These are phyloP conservation scores for Fusarium duplospermum DNA, from an alignment of 2,329 filamentous ascomycete species.

Conservation along the genomic window DNA sequence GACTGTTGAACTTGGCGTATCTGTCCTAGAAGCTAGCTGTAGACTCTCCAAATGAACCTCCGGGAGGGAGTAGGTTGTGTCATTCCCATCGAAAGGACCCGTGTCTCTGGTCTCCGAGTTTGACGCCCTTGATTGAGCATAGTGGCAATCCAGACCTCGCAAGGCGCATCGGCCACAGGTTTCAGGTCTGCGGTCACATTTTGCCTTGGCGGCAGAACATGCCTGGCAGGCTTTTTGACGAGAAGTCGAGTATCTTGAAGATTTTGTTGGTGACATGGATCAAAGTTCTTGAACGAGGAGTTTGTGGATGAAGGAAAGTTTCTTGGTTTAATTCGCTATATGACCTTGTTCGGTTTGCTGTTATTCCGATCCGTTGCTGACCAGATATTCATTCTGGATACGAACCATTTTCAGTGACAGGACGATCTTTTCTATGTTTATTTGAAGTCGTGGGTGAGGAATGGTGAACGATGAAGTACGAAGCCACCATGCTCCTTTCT, in stretches of 20 bases:
- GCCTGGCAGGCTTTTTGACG: constrained; percentile 55
- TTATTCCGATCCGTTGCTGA: neutral
- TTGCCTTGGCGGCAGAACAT: constrained; percentile 53
- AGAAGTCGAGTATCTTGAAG: constrained; percentile 48
- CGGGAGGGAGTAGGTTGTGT: neutral
- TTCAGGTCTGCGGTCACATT: constrained; percentile 51
- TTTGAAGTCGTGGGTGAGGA: neutral
- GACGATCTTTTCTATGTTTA: neutral
- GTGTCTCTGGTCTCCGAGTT: neutral
- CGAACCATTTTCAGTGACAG: neutral
- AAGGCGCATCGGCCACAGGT: constrained; percentile 49
- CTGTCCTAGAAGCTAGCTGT: neutral
- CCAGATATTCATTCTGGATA: neutral
- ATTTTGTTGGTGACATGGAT: constrained; percentile 15
- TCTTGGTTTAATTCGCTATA: neutral
- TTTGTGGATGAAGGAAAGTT: neutral
- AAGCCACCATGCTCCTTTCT: neutral
- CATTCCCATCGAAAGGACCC: neutral
- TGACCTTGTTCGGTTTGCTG: neutral
- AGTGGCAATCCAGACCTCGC: constrained; percentile 47
- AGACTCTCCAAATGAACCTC: neutral
- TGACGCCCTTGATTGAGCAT: constrained; percentile 30
- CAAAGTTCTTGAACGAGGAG: neutral
- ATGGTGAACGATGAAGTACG: neutral
- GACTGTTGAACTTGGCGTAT: neutral